These are phyloP conservation scores for Thalassiosira exigua DNA, from an alignment of 352 stramenopile species.

Conservation along the genomic window DNA sequence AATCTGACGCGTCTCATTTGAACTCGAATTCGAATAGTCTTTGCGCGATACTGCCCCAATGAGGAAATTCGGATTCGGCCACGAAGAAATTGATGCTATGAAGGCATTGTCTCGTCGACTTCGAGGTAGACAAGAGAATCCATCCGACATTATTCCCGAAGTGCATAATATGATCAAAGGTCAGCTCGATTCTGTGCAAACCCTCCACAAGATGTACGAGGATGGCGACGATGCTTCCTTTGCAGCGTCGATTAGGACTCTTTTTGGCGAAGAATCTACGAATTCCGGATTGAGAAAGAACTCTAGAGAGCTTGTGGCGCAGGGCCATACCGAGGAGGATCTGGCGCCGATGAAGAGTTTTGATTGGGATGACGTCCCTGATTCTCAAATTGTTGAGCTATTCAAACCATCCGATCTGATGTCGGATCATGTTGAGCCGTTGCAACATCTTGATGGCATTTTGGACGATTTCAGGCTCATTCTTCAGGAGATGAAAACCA, in stretches of 20 bases:
- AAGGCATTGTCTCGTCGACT: background rate
- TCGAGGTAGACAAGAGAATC: background rate
- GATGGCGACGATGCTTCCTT: conserved; percentile 4
- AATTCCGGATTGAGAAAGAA: background rate
- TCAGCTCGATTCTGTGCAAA: conserved; percentile 2
- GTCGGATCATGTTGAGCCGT: too few relatives aligned
- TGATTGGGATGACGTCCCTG: background rate
- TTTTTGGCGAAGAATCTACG: background rate
- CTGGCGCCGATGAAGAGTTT: background rate
- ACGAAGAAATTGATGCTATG: too few relatives aligned
- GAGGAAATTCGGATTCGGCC: too few relatives aligned
- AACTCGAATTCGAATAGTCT: too few relatives aligned
- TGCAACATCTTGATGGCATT: too few relatives aligned
- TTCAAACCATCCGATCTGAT: too few relatives aligned
- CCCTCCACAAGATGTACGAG: conserved; percentile 9
- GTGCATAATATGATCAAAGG: background rate
- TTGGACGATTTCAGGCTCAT: too few relatives aligned
- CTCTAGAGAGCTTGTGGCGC: background rate
- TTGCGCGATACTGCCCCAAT: too few relatives aligned
- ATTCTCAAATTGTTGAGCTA: background rate
- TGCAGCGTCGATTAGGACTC: background rate
- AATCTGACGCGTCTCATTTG: too few relatives aligned
- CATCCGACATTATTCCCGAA: background rate
- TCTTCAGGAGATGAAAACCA: too few relatives aligned
- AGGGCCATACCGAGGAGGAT: background rate